Evolutionary conservation across 2,329 filamentous ascomycete genomes (phyloP).

Genomic region (Cylindrodendrum hubeiense): DNA sequence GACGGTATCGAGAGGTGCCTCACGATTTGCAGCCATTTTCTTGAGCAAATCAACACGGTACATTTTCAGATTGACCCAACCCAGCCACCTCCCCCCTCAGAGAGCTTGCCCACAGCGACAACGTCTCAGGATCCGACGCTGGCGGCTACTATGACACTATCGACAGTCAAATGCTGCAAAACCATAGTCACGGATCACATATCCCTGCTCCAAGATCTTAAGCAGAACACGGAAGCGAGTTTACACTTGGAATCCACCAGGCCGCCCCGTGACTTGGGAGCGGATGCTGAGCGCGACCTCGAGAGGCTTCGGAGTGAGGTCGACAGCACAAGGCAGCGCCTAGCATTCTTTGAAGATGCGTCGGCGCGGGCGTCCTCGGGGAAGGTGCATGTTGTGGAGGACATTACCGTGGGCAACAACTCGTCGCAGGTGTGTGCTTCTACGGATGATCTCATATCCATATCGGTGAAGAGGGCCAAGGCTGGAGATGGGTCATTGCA

Average conservation of each 20-base stretch:
- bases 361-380: constrained; percentile 14
- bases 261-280: not conserved
- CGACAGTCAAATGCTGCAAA: constrained; percentile 1
- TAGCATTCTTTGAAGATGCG: constrained; percentile 5
- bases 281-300: constrained; percentile 2
- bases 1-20: constrained; percentile 1
- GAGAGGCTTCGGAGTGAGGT: constrained; percentile 4
- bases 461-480: constrained; percentile 26
- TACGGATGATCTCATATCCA: constrained; percentile 34
- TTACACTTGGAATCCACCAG: not conserved
- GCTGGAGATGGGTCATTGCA: constrained; percentile 26
- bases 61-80: not conserved
- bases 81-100: not conserved
- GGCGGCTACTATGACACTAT: not conserved
- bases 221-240: not conserved
- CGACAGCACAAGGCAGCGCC: constrained; percentile 2
- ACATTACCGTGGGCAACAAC: constrained; percentile 29
- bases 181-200: not conserved
- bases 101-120: not conserved
- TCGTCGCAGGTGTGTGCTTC: constrained; percentile 33
- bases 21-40: constrained; percentile 3
- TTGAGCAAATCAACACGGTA: constrained; percentile 5
- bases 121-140: not conserved
- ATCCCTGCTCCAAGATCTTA: not conserved
- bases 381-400: constrained; percentile 34